Base-by-base conservation (phyloP, 768 basidiomycete genomes). In the Russula sp. region DNA sequence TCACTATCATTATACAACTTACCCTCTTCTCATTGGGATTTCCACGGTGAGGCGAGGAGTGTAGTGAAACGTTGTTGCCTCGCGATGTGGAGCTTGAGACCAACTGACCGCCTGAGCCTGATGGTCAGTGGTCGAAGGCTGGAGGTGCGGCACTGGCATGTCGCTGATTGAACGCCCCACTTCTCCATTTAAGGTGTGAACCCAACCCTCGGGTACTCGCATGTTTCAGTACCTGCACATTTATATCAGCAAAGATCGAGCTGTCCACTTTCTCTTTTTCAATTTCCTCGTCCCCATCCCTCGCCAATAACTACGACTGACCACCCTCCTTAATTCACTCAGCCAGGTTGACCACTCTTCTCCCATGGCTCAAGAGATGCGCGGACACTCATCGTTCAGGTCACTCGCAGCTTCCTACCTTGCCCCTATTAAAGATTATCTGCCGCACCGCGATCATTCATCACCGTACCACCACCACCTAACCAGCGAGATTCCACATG, bases 341-440 rank as follows among this genome's bases (percentile, higher is more conserved):
- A 11, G 10, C 6, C 25, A 7, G 25, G 18, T 16, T 35, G 36
- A 39, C 34, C 3, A 54, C 46, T 18, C 41, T 32, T 51, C 39
- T 50, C 49, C 14, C n/a, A 66, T 68, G 66, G 69, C 73, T 56
- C 69, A 70, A 57, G 73, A 74, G 35, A 74, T 72, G 72, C 64
- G 55, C n/a, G 47, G 65, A 29, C 67, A 64, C 22, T 71, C 70
- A 34, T 74, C 70, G 70, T 29, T 29, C 25, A 68, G 68, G 41
- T 67, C 71, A 10, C 48, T 71, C 36, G 70, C 71, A 16, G 70
- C 70, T 42, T 63, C 76, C 14, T 70, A 65, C 39, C 65, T 74
- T 58, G 60, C 71, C 22, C 66, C 74, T 34, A 65, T 85, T 65
- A 83, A 79, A 69, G 77, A 78, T 9, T 84, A 84, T 63, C 67